Conservation (phyloP, 2,329 filamentous ascomycete species). For the Byssochlamys sp. region DNA sequence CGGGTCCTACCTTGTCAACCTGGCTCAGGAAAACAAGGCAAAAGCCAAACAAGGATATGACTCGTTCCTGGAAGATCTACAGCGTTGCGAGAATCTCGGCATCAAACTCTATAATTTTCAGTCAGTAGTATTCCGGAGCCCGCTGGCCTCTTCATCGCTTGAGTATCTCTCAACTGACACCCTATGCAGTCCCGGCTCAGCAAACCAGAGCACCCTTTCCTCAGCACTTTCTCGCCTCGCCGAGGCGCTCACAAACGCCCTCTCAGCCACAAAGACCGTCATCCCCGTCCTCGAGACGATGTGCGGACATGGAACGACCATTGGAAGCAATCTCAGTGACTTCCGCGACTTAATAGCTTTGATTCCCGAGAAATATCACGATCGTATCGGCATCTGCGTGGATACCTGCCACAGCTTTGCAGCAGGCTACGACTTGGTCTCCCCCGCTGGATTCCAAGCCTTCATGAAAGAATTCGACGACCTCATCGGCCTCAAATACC, state of each 20-base stretch:
- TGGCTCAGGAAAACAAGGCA: conserved; percentile 69
- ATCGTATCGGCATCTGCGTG: conserved; percentile 81
- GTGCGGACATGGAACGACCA: conserved; percentile 78
- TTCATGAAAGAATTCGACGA: conserved; percentile 70
- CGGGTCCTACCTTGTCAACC: conserved; percentile 91
- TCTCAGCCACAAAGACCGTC: conserved; percentile 64
- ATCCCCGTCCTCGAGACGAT: conserved; percentile 89
- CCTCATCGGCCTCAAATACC: conserved; percentile 66
- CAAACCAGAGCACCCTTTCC: conserved; percentile 55
- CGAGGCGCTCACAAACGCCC: conserved; percentile 68
- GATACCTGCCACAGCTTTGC: conserved; percentile 97
- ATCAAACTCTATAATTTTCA: conserved; percentile 97
- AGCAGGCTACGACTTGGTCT: conserved; percentile 79
- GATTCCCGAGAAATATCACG: conserved; percentile 62
- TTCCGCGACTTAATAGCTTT: conserved; percentile 71
- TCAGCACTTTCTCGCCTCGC: conserved; percentile 73
- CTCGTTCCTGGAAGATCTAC: conserved; percentile 77
- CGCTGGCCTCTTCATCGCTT: background rate
- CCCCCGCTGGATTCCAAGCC: conserved; percentile 59
- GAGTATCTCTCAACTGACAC: conserved; percentile 4
- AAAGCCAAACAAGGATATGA: conserved; percentile 80
- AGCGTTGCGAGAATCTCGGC: conserved; percentile 72
- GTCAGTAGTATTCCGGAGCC: conserved; percentile 18
- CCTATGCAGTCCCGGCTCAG: conserved; percentile 58
- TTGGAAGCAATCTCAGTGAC: conserved; percentile 78